Conservation (phyloP, 306 rosid species). For the Acacia melanoxylon region DNA sequence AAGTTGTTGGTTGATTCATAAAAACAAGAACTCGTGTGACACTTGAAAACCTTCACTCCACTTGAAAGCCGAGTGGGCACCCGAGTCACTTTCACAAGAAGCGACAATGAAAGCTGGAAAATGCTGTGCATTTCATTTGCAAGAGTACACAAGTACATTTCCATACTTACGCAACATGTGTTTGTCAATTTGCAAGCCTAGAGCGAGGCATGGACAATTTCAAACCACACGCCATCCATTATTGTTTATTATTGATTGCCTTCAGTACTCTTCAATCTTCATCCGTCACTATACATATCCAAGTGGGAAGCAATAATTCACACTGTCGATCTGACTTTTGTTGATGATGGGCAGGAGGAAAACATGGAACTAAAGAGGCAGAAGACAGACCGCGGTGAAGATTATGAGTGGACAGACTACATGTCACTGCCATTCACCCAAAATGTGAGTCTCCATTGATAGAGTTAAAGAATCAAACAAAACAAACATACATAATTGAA, state of each 20-base stretch:
- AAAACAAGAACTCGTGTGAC: background rate
- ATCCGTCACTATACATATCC: background rate
- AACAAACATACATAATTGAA: no score
- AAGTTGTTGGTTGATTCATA: background rate
- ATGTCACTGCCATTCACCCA: slow-evolving; percentile 85
- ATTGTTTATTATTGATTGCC: background rate
- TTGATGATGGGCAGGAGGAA: slow-evolving; percentile 61
- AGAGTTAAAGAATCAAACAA: no score
- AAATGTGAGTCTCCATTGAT: slow-evolving; percentile 51
- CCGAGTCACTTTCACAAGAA: background rate
- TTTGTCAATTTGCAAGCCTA: background rate
- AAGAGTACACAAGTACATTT: background rate
- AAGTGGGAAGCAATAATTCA: background rate
- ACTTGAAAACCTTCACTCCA: background rate
- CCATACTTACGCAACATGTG: slow-evolving; percentile 1
- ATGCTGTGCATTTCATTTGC: slow-evolving; percentile 1
- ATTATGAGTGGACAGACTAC: slow-evolving; percentile 77
- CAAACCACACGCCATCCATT: background rate
- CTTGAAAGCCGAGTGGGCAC: background rate
- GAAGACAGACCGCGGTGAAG: slow-evolving; percentile 41
- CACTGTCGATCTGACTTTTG: no score
- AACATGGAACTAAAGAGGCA: slow-evolving; percentile 77
- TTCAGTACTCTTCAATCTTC: background rate
- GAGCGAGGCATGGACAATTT: background rate
- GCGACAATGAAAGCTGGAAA: slow-evolving; percentile 16